These are phyloP conservation scores for Didymella pomorum DNA, from an alignment of 2,329 filamentous ascomycete species.

Conservation along the genomic window DNA sequence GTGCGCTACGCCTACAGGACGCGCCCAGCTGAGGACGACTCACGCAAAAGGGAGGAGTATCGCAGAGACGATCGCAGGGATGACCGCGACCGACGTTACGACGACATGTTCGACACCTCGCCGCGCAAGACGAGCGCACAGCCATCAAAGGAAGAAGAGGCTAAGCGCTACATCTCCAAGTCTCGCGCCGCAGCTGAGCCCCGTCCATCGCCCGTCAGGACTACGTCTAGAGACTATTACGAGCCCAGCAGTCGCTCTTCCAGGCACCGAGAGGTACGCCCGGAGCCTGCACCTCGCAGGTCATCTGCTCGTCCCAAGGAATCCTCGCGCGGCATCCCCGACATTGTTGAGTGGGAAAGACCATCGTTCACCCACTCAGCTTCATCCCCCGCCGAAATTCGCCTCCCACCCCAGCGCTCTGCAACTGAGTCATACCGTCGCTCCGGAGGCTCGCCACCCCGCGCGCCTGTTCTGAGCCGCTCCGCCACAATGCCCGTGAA, in stretches of 20 bases:
- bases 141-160: conserved; percentile 26
- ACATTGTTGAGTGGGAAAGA: conserved; percentile 47
- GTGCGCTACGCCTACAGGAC: conserved; percentile 41
- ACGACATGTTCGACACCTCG: conserved; percentile 21
- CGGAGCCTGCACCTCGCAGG: conserved; percentile 40
- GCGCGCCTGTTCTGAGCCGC: conserved; percentile 47
- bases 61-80: conserved; percentile 27
- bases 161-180: conserved; percentile 43
- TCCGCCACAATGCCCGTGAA: conserved; percentile 54
- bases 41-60: conserved; percentile 21
- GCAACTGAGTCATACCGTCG: conserved; percentile 40
- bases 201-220: conserved; percentile 39
- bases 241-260: conserved; percentile 37
- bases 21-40: conserved; percentile 34
- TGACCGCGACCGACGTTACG: conserved; percentile 31
- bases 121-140: conserved; percentile 39
- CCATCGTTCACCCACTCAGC: conserved; percentile 51
- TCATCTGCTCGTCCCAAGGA: conserved; percentile 49
- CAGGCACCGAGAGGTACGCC: conserved; percentile 37
- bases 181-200: conserved; percentile 36
- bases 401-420: conserved; percentile 43
- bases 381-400: conserved; percentile 49
- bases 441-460: conserved; percentile 43
- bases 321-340: conserved; percentile 36
- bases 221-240: conserved; percentile 45